phyloP scores from a whole-genome alignment of 257 asterid species.

The Solanum piurae region DNA sequence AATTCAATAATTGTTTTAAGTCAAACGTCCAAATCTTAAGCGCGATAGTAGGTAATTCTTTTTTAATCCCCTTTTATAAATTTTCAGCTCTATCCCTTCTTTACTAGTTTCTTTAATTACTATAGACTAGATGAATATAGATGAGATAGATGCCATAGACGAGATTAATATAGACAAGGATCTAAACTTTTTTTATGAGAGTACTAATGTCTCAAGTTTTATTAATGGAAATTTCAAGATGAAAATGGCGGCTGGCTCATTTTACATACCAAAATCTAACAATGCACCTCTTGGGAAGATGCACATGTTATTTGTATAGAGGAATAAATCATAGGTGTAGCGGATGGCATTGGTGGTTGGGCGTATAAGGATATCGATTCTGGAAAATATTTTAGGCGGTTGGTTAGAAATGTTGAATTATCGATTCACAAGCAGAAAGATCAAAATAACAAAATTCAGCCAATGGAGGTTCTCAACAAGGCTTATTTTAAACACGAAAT shows the following conservation, averaged over 20 bases:
- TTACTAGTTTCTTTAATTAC: background rate
- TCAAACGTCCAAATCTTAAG: too few relatives aligned
- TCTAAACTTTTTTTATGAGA: background rate
- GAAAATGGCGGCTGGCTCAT: background rate
- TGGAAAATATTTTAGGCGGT: constrained; percentile 10
- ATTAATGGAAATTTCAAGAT: background rate
- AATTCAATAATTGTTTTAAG: background rate
- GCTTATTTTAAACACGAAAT: constrained; percentile 6
- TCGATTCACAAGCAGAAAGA: background rate
- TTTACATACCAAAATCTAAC: constrained; percentile 10
- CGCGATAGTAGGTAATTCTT: background rate
- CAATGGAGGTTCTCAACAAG: background rate
- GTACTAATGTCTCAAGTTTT: background rate
- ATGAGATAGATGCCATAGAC: background rate
- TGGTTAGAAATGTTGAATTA: background rate
- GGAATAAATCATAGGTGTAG: constrained; percentile 11
- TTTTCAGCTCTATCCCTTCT: background rate
- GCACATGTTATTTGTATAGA: constrained; percentile 3
- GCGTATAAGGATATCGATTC: background rate
- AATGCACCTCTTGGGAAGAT: constrained; percentile 13
- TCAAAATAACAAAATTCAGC: background rate
- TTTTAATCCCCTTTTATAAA: background rate
- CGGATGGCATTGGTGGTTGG: constrained; percentile 22
- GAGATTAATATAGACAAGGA: background rate
- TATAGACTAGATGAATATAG: background rate